These are phyloP conservation scores for Quercus agrifolia DNA, from an alignment of 306 rosid species.

Conservation along the genomic window DNA sequence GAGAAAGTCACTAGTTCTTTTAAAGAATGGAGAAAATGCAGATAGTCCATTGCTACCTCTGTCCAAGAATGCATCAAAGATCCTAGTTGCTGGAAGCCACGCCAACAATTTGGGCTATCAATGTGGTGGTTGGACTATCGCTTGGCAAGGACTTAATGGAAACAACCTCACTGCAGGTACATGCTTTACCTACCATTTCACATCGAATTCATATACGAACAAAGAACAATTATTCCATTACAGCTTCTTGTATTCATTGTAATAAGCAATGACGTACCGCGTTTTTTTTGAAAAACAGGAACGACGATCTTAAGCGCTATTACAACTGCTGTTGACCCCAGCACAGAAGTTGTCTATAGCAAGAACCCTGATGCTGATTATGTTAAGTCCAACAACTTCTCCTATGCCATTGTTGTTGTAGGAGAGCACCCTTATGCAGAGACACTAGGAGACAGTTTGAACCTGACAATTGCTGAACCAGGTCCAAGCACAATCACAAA, in stretches of 20 bases:
- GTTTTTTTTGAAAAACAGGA: background rate
- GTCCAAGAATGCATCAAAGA: background rate
- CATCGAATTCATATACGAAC: background rate
- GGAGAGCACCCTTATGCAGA: conserved; percentile 20
- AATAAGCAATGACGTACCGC: no score
- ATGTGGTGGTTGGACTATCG: conserved; percentile 4
- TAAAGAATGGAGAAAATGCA: background rate
- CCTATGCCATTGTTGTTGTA: conserved; percentile 5
- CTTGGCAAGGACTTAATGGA: conserved; percentile 1
- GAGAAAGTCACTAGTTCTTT: background rate
- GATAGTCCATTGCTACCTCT: background rate
- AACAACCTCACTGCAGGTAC: background rate
- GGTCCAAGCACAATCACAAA: background rate
- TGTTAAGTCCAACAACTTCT: background rate
- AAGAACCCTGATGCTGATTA: background rate
- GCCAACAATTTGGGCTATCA: conserved; percentile 3
- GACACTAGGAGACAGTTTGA: conserved; percentile 12
- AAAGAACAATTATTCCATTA: no score
- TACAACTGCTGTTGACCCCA: background rate
- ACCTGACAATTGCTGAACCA: conserved; percentile 8
- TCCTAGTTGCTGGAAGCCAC: conserved; percentile 2
- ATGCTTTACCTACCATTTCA: no score
- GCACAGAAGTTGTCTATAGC: background rate
- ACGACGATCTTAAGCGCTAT: background rate
- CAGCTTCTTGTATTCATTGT: no score